These are phyloP conservation scores for Neofusicoccum cordaticola DNA, from an alignment of 2,329 filamentous ascomycete genomes.

Conservation along the genomic window DNA sequence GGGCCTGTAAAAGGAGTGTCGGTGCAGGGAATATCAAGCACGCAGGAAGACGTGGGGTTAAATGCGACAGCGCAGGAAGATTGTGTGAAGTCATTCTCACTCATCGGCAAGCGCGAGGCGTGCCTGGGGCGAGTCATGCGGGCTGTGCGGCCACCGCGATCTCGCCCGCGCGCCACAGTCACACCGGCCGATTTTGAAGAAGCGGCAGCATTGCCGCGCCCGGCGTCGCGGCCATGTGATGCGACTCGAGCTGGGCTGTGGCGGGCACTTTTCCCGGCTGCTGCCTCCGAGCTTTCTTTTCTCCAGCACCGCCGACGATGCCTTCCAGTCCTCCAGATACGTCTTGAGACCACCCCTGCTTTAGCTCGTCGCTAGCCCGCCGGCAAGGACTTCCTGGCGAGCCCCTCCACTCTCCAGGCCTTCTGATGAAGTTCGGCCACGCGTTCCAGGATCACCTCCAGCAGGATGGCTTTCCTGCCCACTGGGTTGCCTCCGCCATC, in stretches of 20 bases:
- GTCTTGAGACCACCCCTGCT: not conserved
- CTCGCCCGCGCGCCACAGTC: slow-evolving; percentile 1
- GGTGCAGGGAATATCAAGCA: not conserved
- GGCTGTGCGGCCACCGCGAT: not conserved
- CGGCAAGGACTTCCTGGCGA: not conserved
- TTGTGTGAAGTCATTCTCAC: not conserved
- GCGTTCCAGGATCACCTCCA: slow-evolving; percentile 69
- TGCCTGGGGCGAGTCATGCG: not conserved
- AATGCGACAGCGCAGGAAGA: not conserved
- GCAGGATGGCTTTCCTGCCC: slow-evolving; percentile 70
- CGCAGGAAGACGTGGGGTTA: no score
- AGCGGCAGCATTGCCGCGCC: not conserved
- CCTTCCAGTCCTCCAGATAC: not conserved
- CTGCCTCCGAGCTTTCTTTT: not conserved
- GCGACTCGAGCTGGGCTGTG: not conserved
- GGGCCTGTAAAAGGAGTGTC: not conserved
- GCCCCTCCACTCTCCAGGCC: not conserved
- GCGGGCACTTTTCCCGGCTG: not conserved
- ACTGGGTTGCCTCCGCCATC: slow-evolving; percentile 71
- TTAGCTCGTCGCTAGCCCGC: not conserved
- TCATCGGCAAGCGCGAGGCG: no score
- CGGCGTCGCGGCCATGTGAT: not conserved
- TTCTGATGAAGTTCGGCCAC: slow-evolving; percentile 82
- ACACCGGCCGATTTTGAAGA: not conserved
- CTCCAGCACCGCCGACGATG: not conserved